These are phyloP conservation scores for Tuber umbilicatum DNA, from an alignment of 495 filamentous ascomycete genomes.

Conservation along the genomic window DNA sequence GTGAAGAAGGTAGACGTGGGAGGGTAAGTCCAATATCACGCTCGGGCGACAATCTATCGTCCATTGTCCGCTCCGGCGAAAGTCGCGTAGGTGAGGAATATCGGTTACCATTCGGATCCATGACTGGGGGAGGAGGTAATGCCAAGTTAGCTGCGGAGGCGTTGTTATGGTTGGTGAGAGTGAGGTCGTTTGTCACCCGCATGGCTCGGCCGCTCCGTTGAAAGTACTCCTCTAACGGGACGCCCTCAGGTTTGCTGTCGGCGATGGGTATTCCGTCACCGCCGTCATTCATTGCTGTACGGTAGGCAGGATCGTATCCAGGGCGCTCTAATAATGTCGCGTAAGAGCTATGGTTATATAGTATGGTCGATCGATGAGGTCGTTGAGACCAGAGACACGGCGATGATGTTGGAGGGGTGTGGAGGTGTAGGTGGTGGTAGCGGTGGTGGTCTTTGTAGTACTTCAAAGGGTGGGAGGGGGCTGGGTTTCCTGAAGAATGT, in stretches of 20 bases:
- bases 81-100: constrained; percentile 24
- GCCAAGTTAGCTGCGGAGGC: constrained; percentile 22
- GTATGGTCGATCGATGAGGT: constrained; percentile 1
- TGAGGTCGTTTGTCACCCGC: constrained; percentile 10
- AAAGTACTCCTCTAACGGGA: constrained; percentile 28
- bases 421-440: background rate
- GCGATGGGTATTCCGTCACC: constrained; percentile 33
- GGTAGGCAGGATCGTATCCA: background rate
- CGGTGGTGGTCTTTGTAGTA: background rate
- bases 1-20: constrained; percentile 26
- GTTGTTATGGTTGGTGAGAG: constrained; percentile 11
- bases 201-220: constrained; percentile 16
- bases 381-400: background rate
- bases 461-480: background rate
- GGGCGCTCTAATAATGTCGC: background rate
- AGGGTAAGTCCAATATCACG: constrained; percentile 21
- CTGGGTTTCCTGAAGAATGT: background rate
- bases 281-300: constrained; percentile 33
- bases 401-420: constrained; percentile 2
- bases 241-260: constrained; percentile 26
- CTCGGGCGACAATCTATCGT: constrained; percentile 30
- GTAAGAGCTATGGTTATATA: background rate
- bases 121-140: constrained; percentile 23
- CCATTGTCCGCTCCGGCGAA: constrained; percentile 31
- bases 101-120: constrained; percentile 25